Conservation (phyloP, 768 basidiomycete genomes). For the Termitomyces bulborhizus region DNA sequence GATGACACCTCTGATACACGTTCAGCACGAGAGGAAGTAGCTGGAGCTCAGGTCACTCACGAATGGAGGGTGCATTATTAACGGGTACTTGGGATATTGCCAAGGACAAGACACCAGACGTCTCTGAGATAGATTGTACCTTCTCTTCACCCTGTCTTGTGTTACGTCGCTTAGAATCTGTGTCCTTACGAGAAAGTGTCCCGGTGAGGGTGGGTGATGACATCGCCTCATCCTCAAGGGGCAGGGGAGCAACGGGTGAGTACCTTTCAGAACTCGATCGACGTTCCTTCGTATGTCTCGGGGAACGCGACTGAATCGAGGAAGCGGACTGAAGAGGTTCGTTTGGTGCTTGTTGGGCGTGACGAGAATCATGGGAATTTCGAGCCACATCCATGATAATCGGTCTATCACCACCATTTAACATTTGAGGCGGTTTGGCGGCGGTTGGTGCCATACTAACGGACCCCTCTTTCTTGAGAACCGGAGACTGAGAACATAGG, state of each 20-base stretch:
- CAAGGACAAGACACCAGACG: constrained; percentile 1
- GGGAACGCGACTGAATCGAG: constrained; percentile 14
- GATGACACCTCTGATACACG: constrained; percentile 28
- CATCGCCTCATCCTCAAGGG: constrained; percentile 63
- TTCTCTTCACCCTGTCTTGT: not conserved
- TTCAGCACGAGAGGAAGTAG: not conserved
- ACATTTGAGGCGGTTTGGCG: constrained; percentile 46
- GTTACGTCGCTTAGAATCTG: not conserved
- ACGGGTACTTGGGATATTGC: not conserved
- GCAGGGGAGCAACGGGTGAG: constrained; percentile 54
- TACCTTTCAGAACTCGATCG: constrained; percentile 67
- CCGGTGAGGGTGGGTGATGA: constrained; percentile 48
- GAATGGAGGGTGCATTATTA: not conserved
- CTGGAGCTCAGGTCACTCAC: constrained; percentile 5
- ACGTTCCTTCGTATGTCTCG: constrained; percentile 44
- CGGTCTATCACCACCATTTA: constrained; percentile 63
- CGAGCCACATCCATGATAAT: constrained; percentile 79
- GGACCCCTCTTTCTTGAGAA: constrained; percentile 15
- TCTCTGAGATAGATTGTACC: not conserved
- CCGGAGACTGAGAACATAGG: not conserved
- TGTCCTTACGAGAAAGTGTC: constrained; percentile 37
- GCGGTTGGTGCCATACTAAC: constrained; percentile 21
- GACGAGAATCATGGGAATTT: constrained; percentile 34
- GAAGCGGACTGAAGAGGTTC: constrained; percentile 1
- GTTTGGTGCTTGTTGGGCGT: not conserved